phyloP scores from a whole-genome alignment of 129 eudicot genomes.

The Ambrosia trifida region DNA sequence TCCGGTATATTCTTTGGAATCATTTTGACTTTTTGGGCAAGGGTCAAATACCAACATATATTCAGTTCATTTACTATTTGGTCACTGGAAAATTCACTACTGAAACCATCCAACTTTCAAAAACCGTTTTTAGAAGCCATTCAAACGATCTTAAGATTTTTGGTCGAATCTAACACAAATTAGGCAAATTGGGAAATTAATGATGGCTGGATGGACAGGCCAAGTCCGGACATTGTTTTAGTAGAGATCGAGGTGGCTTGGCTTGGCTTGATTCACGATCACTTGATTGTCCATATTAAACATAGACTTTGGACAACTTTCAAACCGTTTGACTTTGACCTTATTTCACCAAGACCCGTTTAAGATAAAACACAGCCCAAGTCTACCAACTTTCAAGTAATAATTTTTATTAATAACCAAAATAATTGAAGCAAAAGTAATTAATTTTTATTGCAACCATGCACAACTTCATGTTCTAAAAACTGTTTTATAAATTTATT shows the following conservation, averaged over 20 bases:
- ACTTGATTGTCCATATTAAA: too few species aligned
- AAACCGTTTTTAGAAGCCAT: conserved; percentile 35
- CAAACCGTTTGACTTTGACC: background rate
- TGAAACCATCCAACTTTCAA: background rate
- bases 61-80: conserved; percentile 7
- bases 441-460: background rate
- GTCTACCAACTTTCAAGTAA: background rate
- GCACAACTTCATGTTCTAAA: background rate
- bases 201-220: background rate
- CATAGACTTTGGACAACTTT: too few species aligned
- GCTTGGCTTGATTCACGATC: too few species aligned
- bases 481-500: conserved; percentile 16
- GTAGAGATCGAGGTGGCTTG: background rate
- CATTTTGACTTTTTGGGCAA: background rate
- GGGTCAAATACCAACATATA: background rate
- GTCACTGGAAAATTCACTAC: background rate
- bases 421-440: background rate
- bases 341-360: background rate
- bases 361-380: background rate
- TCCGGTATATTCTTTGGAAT: conserved; percentile 41
- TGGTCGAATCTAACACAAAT: background rate
- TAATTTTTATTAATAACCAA: background rate
- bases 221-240: background rate
- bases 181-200: background rate
- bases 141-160: conserved; percentile 10